A percentile compares a stretch with the other conserved stretches of the same genome.
Evolutionary conservation across 176 grass and related monocot species (phyloP).

Genomic region (Rhynchospora tenuis): DNA sequence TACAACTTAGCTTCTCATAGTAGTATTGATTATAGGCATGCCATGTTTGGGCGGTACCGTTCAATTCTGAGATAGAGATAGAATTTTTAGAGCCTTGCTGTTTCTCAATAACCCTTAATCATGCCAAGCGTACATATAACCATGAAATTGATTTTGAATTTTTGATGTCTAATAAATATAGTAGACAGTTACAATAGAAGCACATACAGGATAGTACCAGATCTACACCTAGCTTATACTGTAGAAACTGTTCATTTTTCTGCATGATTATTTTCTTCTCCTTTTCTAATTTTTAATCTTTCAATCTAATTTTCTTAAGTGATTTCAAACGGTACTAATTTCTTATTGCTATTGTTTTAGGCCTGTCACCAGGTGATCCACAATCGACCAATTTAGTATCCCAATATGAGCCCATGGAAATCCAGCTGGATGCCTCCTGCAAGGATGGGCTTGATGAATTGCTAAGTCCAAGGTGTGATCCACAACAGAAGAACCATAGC

Average conservation of each 20-base stretch:
- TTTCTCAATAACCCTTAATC: background rate
- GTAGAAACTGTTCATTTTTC: background rate
- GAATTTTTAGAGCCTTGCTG: background rate
- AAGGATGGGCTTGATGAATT: conserved; percentile 28
- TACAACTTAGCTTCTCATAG: background rate
- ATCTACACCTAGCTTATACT: background rate
- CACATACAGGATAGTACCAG: background rate
- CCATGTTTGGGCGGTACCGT: background rate
- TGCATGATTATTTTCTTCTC: background rate
- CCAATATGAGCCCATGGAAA: conserved; percentile 34
- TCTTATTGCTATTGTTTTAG: conserved; percentile 15
- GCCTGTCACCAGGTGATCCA: conserved; percentile 30
- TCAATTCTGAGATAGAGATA: background rate
- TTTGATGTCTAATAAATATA: background rate
- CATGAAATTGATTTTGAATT: background rate
- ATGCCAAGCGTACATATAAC: background rate
- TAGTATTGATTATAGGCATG: background rate
- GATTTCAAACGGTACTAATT: conserved; percentile 39
- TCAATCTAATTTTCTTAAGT: background rate
- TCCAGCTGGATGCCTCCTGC: conserved; percentile 23
- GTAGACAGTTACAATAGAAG: too few species aligned
- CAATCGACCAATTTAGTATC: conserved; percentile 5
- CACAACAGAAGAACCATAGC: conserved; percentile 47
- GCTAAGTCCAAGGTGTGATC: conserved; percentile 10
- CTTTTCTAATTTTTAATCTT: background rate